phyloP scores from a whole-genome alignment of 2,329 filamentous ascomycete genomes.

The Arthroderma uncinatum region DNA sequence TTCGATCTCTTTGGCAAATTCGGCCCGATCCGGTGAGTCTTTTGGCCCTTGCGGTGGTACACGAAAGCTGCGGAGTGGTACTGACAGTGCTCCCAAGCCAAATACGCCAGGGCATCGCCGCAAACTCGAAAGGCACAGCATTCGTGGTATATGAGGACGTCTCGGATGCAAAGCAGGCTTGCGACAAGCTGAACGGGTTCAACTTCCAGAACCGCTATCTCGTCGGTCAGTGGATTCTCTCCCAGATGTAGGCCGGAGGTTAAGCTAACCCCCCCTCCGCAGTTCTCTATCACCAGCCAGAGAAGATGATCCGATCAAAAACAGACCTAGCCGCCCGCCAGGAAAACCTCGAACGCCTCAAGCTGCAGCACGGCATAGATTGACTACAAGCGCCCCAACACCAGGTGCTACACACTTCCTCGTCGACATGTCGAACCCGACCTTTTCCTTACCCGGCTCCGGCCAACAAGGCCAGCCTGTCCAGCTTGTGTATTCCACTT shows the following conservation, averaged over 20 bases:
- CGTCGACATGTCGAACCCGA: neutral
- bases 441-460: neutral
- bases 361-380: slow-evolving; percentile 96
- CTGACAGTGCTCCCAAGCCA: slow-evolving; percentile 52
- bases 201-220: slow-evolving; percentile 99
- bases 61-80: slow-evolving; percentile 15
- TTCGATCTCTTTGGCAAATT: slow-evolving; percentile 99
- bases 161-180: slow-evolving; percentile 95
- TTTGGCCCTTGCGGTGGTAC: slow-evolving; percentile 16
- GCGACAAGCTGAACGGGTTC: slow-evolving; percentile 99
- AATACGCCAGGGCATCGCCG: slow-evolving; percentile 95
- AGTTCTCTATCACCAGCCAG: slow-evolving; percentile 67
- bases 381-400: slow-evolving; percentile 41
- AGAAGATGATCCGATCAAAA: slow-evolving; percentile 76
- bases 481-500: neutral
- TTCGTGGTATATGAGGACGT: slow-evolving; percentile 99
- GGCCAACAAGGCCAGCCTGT: neutral
- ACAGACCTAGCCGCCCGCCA: slow-evolving; percentile 88
- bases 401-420: neutral
- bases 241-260: neutral
- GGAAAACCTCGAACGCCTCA: slow-evolving; percentile 95
- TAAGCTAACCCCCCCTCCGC: slow-evolving; percentile 9
- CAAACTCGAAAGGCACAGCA: slow-evolving; percentile 94
- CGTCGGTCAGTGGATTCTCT: slow-evolving; percentile 57
- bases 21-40: slow-evolving; percentile 84